Evolutionary conservation across 1,284 basidiomycete species (phyloP).

Genomic region (Melanopsichium pennsylvanicum): DNA sequence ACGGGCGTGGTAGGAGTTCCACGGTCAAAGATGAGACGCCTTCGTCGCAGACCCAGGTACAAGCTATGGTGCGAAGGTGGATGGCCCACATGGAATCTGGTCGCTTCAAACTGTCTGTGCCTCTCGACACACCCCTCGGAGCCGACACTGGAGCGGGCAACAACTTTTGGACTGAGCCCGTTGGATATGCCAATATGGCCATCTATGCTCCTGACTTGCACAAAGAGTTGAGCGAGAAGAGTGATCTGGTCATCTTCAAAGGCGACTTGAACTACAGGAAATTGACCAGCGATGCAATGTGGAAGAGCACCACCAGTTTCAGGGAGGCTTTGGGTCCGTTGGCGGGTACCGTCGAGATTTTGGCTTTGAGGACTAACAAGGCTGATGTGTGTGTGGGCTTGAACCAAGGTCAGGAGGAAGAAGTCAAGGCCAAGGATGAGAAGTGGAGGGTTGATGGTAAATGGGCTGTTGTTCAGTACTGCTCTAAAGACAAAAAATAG

Average conservation of each 20-base stretch:
- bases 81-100: constrained; percentile 75
- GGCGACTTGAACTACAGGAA: constrained; percentile 73
- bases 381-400: constrained; percentile 73
- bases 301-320: constrained; percentile 85
- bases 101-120: constrained; percentile 78
- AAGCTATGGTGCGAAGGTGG: constrained; percentile 78
- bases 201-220: constrained; percentile 72
- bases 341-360: constrained; percentile 78
- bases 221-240: too few relatives aligned
- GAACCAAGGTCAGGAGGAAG: constrained; percentile 41
- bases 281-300: constrained; percentile 85
- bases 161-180: constrained; percentile 59
- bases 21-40: constrained; percentile 44
- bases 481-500: constrained; percentile 18
- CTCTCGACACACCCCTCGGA: constrained; percentile 74
- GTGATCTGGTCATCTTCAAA: constrained; percentile 70
- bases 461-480: constrained; percentile 57
- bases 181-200: constrained; percentile 53
- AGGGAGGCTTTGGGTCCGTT: constrained; percentile 76
- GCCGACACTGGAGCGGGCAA: constrained; percentile 40
- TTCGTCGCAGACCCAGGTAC: constrained; percentile 67
- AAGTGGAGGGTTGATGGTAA: constrained; percentile 60
- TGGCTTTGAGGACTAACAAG: constrained; percentile 91
- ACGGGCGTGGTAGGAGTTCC: constrained; percentile 41
- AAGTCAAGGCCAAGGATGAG: constrained; percentile 46